Percentiles rank a stretch among this genome's conserved stretches.
Conservation (phyloP, 1,284 basidiomycete species). For the Cutaneotrichosporon sp. region DNA sequence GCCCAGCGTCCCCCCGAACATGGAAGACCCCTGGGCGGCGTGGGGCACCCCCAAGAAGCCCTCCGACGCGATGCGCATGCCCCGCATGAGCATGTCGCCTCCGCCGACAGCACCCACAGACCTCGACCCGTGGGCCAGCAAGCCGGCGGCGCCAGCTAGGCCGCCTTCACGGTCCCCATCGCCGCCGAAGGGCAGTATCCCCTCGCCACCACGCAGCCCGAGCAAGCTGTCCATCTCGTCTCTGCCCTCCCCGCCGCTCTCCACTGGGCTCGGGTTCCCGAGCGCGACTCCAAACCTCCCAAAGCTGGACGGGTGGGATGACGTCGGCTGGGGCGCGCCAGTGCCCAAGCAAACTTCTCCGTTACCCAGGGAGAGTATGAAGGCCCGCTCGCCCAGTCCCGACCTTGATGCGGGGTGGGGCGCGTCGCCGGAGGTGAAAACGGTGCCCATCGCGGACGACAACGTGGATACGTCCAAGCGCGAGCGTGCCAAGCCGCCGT, state of each 20-base stretch:
- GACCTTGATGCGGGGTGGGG: slow-evolving; percentile 1
- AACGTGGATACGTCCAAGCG: not conserved
- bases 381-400: not conserved
- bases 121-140: slow-evolving; percentile 16
- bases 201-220: not conserved
- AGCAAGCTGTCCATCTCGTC: not conserved
- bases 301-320: slow-evolving; percentile 1
- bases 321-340: slow-evolving; percentile 1
- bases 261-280: not conserved
- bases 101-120: slow-evolving; percentile 9
- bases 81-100: slow-evolving; percentile 12
- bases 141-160: not conserved
- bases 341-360: not conserved
- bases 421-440: not conserved
- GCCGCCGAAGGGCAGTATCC: not conserved
- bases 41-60: slow-evolving; percentile 8
- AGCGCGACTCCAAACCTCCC: not conserved
- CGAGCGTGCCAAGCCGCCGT: not conserved
- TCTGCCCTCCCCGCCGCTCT: not conserved
- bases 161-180: not conserved
- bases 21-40: slow-evolving; percentile 23
- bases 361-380: not conserved
- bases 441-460: not conserved
- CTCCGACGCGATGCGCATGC: not conserved
- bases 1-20: slow-evolving; percentile 1